phyloP scores from a whole-genome alignment of 208 protist genomes.

The Acanthamoeba polyphaga region DNA sequence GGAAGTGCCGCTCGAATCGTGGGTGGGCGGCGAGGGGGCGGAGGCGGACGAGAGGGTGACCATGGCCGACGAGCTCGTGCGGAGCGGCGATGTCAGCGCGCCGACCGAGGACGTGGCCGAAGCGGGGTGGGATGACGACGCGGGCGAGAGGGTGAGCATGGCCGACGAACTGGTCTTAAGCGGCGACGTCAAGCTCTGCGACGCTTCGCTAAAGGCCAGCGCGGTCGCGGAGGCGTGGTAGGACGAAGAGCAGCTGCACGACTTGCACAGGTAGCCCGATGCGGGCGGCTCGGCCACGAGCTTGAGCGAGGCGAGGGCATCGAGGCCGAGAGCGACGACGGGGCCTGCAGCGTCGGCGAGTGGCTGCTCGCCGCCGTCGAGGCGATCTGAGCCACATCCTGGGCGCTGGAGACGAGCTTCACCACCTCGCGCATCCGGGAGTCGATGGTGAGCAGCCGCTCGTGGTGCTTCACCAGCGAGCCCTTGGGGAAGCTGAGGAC shows the following conservation, averaged over 20 bases:
- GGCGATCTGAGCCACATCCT: too few species aligned
- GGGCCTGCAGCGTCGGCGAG: too few species aligned
- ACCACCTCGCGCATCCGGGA: background rate
- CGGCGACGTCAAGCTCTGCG: background rate
- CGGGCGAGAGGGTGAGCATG: slow-evolving; percentile 26
- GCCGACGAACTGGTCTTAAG: background rate
- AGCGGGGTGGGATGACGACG: background rate
- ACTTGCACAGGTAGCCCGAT: background rate
- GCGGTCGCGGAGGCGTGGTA: background rate
- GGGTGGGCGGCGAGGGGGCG: background rate
- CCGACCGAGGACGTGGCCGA: background rate
- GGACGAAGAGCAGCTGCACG: background rate
- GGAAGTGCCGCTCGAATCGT: background rate
- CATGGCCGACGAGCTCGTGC: slow-evolving; percentile 9
- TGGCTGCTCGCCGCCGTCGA: background rate
- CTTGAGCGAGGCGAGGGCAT: background rate
- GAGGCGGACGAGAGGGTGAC: background rate
- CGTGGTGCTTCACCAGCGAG: slow-evolving; percentile 58
- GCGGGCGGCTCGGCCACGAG: background rate
- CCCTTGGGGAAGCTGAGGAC: slow-evolving; percentile 45
- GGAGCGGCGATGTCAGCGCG: background rate
- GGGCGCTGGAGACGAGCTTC: background rate
- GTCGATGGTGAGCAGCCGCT: slow-evolving; percentile 3
- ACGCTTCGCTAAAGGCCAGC: background rate
- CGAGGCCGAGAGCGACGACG: background rate